Conservation (phyloP, 2,329 filamentous ascomycete species). For the Aspergillus pseudoglaucus region DNA sequence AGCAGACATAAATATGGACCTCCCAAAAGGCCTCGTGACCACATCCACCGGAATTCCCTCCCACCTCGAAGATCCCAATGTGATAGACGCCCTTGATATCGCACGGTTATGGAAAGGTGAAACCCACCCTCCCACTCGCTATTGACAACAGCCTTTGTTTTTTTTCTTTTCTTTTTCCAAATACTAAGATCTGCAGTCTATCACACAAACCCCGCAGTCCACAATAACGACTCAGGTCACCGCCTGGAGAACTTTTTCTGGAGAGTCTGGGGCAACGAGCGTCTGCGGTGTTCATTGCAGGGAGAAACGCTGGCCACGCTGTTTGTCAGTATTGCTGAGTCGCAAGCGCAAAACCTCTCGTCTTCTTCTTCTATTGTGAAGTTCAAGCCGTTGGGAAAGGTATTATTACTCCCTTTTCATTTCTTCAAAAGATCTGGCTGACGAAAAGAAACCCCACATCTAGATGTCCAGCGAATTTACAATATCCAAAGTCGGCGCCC, state of each 20-base stretch:
- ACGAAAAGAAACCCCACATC: too few relatives aligned
- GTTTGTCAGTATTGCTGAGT: slow-evolving; percentile 40
- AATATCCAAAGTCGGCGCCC: too few relatives aligned
- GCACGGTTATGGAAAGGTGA: slow-evolving; percentile 46
- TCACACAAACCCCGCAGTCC: slow-evolving; percentile 38
- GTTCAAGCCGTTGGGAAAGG: background rate
- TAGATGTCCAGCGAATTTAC: too few relatives aligned
- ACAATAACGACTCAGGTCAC: slow-evolving; percentile 34
- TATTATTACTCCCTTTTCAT: background rate
- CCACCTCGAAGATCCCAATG: slow-evolving; percentile 30
- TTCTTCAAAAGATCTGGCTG: background rate
- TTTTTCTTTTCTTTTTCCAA: slow-evolving; percentile 8
- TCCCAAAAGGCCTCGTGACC: slow-evolving; percentile 38
- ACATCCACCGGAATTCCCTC: slow-evolving; percentile 32
- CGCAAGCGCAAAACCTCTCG: slow-evolving; percentile 13
- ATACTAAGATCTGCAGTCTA: slow-evolving; percentile 32
- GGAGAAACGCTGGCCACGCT: slow-evolving; percentile 36
- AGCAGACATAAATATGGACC: slow-evolving; percentile 25
- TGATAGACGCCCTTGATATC: slow-evolving; percentile 36
- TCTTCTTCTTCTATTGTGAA: background rate
- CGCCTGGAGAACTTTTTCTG: slow-evolving; percentile 50
- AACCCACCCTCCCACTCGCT: background rate
- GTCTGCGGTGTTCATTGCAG: slow-evolving; percentile 30
- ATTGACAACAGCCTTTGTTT: slow-evolving; percentile 2
- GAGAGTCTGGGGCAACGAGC: slow-evolving; percentile 44